These are phyloP conservation scores for Coniochaeta ligniaria DNA, from an alignment of 2,329 filamentous ascomycete genomes.

Conservation along the genomic window DNA sequence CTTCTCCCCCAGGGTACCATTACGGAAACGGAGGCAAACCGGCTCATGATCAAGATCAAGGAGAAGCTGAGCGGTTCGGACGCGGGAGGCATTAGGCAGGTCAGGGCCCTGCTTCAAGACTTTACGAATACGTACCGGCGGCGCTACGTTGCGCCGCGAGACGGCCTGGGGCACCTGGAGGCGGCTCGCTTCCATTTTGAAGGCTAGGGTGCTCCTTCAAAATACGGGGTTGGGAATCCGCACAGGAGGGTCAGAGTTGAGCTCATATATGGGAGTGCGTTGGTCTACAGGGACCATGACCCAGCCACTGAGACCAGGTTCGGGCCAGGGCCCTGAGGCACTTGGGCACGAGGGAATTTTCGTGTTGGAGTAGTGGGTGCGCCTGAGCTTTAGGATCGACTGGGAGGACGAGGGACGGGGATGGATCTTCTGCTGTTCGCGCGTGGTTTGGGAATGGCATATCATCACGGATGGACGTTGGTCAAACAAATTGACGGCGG, in stretches of 20 bases:
- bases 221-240: background rate
- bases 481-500: background rate
- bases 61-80: slow-evolving; percentile 66
- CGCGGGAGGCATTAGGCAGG: slow-evolving; percentile 58
- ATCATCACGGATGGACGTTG: background rate
- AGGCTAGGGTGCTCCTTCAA: slow-evolving; percentile 29
- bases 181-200: slow-evolving; percentile 80
- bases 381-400: background rate
- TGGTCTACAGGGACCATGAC: background rate
- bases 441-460: background rate
- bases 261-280: background rate
- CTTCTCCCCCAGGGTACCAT: slow-evolving; percentile 80
- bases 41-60: slow-evolving; percentile 72
- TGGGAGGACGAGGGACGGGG: background rate
- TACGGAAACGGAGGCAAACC: slow-evolving; percentile 70
- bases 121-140: slow-evolving; percentile 93
- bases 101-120: slow-evolving; percentile 82
- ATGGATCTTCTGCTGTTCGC: background rate
- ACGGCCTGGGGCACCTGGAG: slow-evolving; percentile 82
- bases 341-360: background rate
- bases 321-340: background rate
- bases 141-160: slow-evolving; percentile 89
- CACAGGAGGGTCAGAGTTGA: background rate
- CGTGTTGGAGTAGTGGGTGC: background rate
- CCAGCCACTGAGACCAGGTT: background rate